phyloP scores from a whole-genome alignment of 768 basidiomycete genomes.

The Rhizopogon roseolus region DNA sequence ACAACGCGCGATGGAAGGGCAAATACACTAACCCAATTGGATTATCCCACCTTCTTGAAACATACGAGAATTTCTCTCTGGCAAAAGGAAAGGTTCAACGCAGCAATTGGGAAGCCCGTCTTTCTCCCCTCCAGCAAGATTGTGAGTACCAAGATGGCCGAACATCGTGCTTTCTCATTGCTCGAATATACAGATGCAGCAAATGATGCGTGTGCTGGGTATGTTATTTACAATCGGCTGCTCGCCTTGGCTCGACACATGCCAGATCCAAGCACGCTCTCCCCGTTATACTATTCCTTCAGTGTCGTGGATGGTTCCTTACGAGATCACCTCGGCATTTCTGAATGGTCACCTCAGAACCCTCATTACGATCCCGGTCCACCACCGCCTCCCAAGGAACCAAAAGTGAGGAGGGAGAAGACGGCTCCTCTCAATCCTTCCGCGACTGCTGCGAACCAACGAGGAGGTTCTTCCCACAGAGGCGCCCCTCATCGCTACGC shows the following conservation, averaged over 20 bases:
- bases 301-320: slow-evolving; percentile 43
- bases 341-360: slow-evolving; percentile 52
- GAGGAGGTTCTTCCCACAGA: not conserved
- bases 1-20: slow-evolving; percentile 71
- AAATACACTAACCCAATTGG: slow-evolving; percentile 57
- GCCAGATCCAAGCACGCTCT: slow-evolving; percentile 31
- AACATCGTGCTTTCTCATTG: not conserved
- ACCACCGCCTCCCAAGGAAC: slow-evolving; percentile 43
- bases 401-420: slow-evolving; percentile 13
- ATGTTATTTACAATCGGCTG: slow-evolving; percentile 46
- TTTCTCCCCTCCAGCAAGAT: slow-evolving; percentile 45
- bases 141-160: slow-evolving; percentile 40
- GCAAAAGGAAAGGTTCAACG: slow-evolving; percentile 55
- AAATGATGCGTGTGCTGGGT: slow-evolving; percentile 68
- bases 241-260: slow-evolving; percentile 34
- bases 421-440: not conserved
- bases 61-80: slow-evolving; percentile 49
- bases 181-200: slow-evolving; percentile 48
- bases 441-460: not conserved
- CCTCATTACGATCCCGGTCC: slow-evolving; percentile 73
- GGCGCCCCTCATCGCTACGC: not conserved
- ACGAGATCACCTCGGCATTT: slow-evolving; percentile 30
- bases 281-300: slow-evolving; percentile 51
- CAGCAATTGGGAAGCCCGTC: slow-evolving; percentile 63
- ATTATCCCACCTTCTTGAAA: slow-evolving; percentile 58